These are phyloP conservation scores for Scleromitrula shiraiana DNA, from an alignment of 2,329 filamentous ascomycete species.

Conservation along the genomic window DNA sequence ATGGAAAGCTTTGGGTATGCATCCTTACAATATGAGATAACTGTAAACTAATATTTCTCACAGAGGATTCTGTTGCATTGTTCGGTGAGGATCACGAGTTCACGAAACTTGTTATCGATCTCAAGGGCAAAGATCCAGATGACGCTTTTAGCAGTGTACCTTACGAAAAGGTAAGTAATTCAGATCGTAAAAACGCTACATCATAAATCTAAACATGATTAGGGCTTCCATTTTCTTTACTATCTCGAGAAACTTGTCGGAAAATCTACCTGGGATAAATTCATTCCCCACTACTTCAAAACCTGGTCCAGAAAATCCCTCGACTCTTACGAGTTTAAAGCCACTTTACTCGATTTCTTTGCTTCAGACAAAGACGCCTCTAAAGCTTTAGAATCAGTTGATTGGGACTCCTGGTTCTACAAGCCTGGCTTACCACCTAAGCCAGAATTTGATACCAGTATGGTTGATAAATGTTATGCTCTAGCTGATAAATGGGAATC, in stretches of 20 bases:
- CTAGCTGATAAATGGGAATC: conserved; percentile 76
- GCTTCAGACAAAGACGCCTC: conserved; percentile 52
- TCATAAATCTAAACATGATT: not conserved
- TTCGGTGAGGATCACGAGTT: conserved; percentile 84
- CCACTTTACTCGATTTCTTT: conserved; percentile 82
- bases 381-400: conserved; percentile 61
- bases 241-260: conserved; percentile 81
- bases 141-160: conserved; percentile 89
- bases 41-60: conserved; percentile 3
- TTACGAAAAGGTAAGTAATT: conserved; percentile 64
- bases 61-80: conserved; percentile 67
- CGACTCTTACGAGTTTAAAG: conserved; percentile 90
- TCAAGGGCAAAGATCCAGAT: conserved; percentile 88
- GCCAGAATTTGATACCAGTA: conserved; percentile 79
- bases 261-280: conserved; percentile 82
- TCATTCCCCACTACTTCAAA: conserved; percentile 91
- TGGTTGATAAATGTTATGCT: conserved; percentile 78
- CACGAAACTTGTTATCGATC: conserved; percentile 80
- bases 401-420: conserved; percentile 90
- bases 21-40: not conserved
- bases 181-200: not conserved
- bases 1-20: conserved; percentile 60
- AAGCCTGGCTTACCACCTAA: conserved; percentile 82
- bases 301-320: conserved; percentile 80
- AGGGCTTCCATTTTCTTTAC: conserved; percentile 86